Conservation (phyloP, 495 filamentous ascomycete genomes). For the Acidiella bohemica region DNA sequence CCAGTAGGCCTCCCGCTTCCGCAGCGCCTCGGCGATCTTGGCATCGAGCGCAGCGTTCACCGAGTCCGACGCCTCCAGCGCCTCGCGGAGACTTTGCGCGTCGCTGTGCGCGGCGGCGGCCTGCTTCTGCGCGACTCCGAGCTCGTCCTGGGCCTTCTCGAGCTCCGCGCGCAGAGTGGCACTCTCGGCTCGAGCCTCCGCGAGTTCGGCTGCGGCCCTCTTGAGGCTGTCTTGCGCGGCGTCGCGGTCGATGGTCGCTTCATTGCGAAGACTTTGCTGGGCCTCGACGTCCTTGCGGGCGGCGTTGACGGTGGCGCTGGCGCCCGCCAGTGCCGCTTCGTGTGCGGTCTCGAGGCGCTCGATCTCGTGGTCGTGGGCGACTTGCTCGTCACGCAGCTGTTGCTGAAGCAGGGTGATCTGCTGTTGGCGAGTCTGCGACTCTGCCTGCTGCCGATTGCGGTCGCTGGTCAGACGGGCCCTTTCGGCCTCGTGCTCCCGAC, state of each 20-base stretch:
- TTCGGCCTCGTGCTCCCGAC: slow-evolving; percentile 1
- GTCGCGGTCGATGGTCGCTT: slow-evolving; percentile 13
- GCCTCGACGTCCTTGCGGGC: slow-evolving; percentile 5
- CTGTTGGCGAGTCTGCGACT: background rate
- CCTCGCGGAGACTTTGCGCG: background rate
- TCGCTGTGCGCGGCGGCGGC: background rate
- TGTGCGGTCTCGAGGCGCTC: background rate
- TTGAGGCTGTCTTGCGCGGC: slow-evolving; percentile 8
- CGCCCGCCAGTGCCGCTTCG: background rate
- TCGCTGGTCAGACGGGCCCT: background rate
- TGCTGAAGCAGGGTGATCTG: slow-evolving; percentile 10
- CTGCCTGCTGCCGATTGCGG: background rate
- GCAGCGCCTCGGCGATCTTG: slow-evolving; percentile 2
- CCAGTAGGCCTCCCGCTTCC: slow-evolving; percentile 9
- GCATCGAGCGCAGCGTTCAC: slow-evolving; percentile 6
- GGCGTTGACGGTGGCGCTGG: background rate
- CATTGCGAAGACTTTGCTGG: slow-evolving; percentile 9
- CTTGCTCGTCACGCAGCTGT: slow-evolving; percentile 5
- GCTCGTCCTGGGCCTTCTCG: background rate
- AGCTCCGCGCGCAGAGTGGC: slow-evolving; percentile 1
- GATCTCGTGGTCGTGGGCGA: slow-evolving; percentile 4
- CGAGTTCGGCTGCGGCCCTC: background rate
- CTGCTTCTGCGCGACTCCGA: background rate
- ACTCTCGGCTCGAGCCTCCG: background rate
- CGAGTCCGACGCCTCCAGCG: background rate